Evolutionary conservation across 202 grass and related monocot species (phyloP).

Genomic region (Sporobolus alterniflorus): DNA sequence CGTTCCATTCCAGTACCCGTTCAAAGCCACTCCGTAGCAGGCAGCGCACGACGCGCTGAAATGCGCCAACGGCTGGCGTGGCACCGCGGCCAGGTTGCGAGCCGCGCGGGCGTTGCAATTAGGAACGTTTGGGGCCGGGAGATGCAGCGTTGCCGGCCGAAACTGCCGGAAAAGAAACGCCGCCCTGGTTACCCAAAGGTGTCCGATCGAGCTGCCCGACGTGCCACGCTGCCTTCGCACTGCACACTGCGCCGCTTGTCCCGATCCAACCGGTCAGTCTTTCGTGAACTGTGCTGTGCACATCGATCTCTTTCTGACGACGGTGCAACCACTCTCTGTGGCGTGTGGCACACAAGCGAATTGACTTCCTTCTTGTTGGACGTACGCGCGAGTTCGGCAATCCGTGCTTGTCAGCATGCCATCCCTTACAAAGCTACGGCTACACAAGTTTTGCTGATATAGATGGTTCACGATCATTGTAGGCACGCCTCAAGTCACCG

Average conservation of each 20-base stretch:
- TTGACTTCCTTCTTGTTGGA: neutral
- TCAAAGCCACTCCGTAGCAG: too few relatives aligned
- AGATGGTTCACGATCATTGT: neutral
- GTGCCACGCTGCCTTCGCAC: too few relatives aligned
- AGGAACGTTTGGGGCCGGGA: too few relatives aligned
- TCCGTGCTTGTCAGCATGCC: neutral
- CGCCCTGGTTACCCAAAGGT: too few relatives aligned
- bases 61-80: too few relatives aligned
- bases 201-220: neutral
- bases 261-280: too few relatives aligned
- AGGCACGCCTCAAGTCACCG: neutral
- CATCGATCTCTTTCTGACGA: constrained; percentile 1
- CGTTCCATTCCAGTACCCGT: too few relatives aligned
- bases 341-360: neutral
- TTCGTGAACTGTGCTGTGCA: neutral
- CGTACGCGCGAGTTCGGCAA: too few relatives aligned
- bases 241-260: too few relatives aligned
- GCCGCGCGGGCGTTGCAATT: too few relatives aligned
- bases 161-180: neutral
- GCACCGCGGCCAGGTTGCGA: too few relatives aligned
- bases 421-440: neutral
- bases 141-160: neutral
- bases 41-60: too few relatives aligned
- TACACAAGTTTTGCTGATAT: neutral
- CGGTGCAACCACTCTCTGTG: neutral